Evolutionary conservation across 352 stramenopile species (phyloP).

Genomic region (Globisporangium sylvaticum): DNA sequence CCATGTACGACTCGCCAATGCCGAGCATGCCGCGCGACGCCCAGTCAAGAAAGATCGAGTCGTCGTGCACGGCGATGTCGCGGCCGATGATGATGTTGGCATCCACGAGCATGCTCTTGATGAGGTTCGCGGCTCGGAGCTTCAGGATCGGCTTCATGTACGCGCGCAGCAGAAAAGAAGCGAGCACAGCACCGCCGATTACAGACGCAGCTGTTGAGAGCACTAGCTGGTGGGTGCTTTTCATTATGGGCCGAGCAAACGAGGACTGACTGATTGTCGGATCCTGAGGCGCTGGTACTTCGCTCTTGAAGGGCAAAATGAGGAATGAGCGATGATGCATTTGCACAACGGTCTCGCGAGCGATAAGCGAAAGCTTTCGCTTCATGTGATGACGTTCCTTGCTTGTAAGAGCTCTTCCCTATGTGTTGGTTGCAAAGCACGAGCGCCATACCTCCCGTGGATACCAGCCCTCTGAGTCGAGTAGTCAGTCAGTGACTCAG

Average conservation of each 20-base stretch:
- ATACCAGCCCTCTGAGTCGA: too few species aligned
- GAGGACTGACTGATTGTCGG: too few species aligned
- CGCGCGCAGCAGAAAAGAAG: conserved; percentile 55
- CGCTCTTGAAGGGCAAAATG: too few species aligned
- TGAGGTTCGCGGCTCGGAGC: conserved; percentile 57
- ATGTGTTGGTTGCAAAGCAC: too few species aligned
- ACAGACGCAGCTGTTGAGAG: conserved; percentile 37
- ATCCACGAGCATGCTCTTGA: conserved; percentile 69
- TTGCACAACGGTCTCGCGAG: too few species aligned
- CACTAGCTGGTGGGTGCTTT: not conserved
- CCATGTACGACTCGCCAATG: conserved; percentile 85
- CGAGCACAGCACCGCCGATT: conserved; percentile 49
- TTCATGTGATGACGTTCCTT: too few species aligned
- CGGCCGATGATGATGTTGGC: conserved; percentile 70
- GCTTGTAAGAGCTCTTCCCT: too few species aligned
- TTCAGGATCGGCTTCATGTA: conserved; percentile 59
- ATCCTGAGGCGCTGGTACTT: too few species aligned
- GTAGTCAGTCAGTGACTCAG: too few species aligned
- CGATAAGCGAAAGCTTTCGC: too few species aligned
- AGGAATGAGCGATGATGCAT: too few species aligned
- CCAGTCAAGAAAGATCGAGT: conserved; percentile 81
- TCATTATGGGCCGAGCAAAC: not conserved
- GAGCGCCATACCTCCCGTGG: too few species aligned
- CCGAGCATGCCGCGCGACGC: conserved; percentile 69
- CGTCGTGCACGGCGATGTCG: conserved; percentile 72